Evolutionary conservation across 1,284 basidiomycete genomes (phyloP).

Genomic region (Phaffia rhodozyma): DNA sequence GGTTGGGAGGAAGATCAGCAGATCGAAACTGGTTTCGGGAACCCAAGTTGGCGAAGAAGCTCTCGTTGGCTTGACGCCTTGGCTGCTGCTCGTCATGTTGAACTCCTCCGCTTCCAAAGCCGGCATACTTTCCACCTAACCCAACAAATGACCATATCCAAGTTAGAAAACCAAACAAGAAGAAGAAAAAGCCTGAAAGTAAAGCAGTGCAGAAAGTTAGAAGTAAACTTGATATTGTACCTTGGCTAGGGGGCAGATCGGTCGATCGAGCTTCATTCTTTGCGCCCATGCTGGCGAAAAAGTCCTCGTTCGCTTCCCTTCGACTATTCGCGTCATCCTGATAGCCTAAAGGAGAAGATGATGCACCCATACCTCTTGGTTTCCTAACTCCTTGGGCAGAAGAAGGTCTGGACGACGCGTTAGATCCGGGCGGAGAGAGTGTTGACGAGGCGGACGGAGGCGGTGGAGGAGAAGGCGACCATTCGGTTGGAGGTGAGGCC

Average conservation of each 20-base stretch:
- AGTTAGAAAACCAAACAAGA: not conserved
- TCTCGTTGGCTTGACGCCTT: slow-evolving; percentile 27
- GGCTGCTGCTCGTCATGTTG: too few relatives aligned
- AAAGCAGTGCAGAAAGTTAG: not conserved
- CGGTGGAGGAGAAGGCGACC: slow-evolving; percentile 32
- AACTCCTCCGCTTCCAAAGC: too few relatives aligned
- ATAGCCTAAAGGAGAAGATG: not conserved
- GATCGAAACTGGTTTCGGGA: slow-evolving; percentile 29
- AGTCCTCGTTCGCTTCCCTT: slow-evolving; percentile 31
- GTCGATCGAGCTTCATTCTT: slow-evolving; percentile 31
- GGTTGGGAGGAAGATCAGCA: slow-evolving; percentile 33
- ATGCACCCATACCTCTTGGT: slow-evolving; percentile 27
- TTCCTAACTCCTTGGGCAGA: slow-evolving; percentile 34
- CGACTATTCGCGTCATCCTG: slow-evolving; percentile 18
- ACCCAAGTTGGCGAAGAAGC: slow-evolving; percentile 35
- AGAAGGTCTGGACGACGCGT: slow-evolving; percentile 25
- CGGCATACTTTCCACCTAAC: not conserved
- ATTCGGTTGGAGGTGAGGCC: slow-evolving; percentile 18
- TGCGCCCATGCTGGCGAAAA: slow-evolving; percentile 33
- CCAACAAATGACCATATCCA: not conserved
- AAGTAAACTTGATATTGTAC: slow-evolving; percentile 1
- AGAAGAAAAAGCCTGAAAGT: not conserved
- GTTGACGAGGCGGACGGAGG: slow-evolving; percentile 27
- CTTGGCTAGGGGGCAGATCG: slow-evolving; percentile 35
- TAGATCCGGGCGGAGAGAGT: slow-evolving; percentile 25